Conservation (phyloP, 1,284 basidiomycete genomes). For the Cutaneotrichosporon sp. region DNA sequence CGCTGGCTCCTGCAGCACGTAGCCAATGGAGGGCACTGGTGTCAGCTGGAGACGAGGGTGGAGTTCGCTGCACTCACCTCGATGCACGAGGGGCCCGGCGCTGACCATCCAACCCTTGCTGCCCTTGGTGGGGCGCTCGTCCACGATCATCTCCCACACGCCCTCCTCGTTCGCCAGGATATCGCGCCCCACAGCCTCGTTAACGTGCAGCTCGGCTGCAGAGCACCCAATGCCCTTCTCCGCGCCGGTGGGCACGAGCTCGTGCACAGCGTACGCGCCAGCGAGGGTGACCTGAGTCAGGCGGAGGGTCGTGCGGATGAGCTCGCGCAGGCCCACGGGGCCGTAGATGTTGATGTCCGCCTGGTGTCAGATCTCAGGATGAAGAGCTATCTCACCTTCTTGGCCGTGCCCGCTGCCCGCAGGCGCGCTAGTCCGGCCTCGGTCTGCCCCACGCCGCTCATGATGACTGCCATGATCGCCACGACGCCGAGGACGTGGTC, state of each 20-base stretch:
- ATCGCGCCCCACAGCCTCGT: conserved; percentile 69
- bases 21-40: conserved; percentile 80
- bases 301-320: conserved; percentile 71
- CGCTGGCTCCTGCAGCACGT: conserved; percentile 68
- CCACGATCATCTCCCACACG: conserved; percentile 66
- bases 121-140: conserved; percentile 33
- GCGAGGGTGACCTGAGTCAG: conserved; percentile 68
- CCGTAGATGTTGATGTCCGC: conserved; percentile 77
- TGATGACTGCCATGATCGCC: conserved; percentile 67
- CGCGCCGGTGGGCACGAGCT: conserved; percentile 63
- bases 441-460: conserved; percentile 57
- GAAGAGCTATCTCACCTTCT: conserved; percentile 33
- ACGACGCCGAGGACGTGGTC: conserved; percentile 81
- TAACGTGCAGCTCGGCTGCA: conserved; percentile 61
- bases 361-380: conserved; percentile 30
- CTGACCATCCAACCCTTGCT: conserved; percentile 62
- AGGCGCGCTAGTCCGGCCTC: conserved; percentile 36
- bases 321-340: conserved; percentile 74
- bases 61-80: conserved; percentile 60
- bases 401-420: conserved; percentile 36
- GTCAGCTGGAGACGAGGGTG: conserved; percentile 2
- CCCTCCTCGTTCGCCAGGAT: conserved; percentile 65
- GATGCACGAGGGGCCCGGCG: conserved; percentile 77
- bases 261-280: conserved; percentile 76
- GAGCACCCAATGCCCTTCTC: conserved; percentile 62